Conservation (phyloP, 805 yeast species). For the Myxozyma lipomycoides region DNA sequence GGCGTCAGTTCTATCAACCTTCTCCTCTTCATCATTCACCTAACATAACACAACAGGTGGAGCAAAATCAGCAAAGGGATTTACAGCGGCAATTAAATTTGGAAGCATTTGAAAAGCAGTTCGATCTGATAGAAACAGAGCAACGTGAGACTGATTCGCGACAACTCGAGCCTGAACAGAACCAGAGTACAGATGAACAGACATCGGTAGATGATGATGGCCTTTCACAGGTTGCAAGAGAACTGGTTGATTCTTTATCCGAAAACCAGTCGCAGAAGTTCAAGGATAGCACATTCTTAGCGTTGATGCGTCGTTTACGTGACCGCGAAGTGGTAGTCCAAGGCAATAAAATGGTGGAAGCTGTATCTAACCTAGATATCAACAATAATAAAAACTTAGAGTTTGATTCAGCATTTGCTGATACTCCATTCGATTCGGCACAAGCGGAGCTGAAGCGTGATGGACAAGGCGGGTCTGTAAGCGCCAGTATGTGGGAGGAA, state of each 20-base stretch:
- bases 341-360: slow-evolving; percentile 29
- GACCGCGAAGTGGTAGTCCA: slow-evolving; percentile 30
- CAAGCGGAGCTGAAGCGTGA: too few species aligned
- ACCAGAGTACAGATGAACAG: slow-evolving; percentile 1
- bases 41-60: too few species aligned
- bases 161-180: background rate
- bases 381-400: too few species aligned
- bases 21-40: background rate
- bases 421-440: background rate
- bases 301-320: slow-evolving; percentile 29
- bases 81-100: background rate
- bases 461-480: too few species aligned
- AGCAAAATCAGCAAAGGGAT: too few species aligned
- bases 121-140: slow-evolving; percentile 10
- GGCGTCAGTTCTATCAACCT: background rate
- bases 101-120: slow-evolving; percentile 9
- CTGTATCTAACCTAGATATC: slow-evolving; percentile 10
- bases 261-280: slow-evolving; percentile 27
- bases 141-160: background rate
- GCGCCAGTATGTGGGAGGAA: background rate
- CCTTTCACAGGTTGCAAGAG: slow-evolving; percentile 29
- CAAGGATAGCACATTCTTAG: slow-evolving; percentile 28
- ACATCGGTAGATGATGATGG: slow-evolving; percentile 19
- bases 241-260: slow-evolving; percentile 22
- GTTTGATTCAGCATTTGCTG: too few species aligned